These are phyloP conservation scores for Myochromella boudieri DNA, from an alignment of 768 basidiomycete species.

Conservation along the genomic window DNA sequence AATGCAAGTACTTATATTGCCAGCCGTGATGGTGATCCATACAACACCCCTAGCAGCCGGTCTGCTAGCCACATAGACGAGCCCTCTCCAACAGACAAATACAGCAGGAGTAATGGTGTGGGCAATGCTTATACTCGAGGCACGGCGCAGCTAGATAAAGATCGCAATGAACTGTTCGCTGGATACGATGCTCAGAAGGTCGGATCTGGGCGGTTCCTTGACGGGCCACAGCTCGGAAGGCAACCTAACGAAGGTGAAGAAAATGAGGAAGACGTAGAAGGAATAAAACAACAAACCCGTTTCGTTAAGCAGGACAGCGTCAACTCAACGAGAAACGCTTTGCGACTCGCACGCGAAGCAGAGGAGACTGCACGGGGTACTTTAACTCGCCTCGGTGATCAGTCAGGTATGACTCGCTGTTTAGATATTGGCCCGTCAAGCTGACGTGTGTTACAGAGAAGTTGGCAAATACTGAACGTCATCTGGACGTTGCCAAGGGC, in stretches of 20 bases:
- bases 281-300: conserved; percentile 89
- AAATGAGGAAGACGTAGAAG: conserved; percentile 88
- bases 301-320: conserved; percentile 92
- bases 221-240: conserved; percentile 48
- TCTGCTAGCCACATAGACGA: conserved; percentile 17
- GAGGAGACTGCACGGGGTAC: conserved; percentile 93
- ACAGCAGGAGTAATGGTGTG: conserved; percentile 50
- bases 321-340: conserved; percentile 85
- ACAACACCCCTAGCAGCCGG: conserved; percentile 31
- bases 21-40: conserved; percentile 68
- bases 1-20: conserved; percentile 63
- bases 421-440: neutral
- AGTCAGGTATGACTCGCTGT: conserved; percentile 69
- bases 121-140: conserved; percentile 71
- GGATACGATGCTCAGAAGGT: conserved; percentile 64
- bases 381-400: conserved; percentile 80
- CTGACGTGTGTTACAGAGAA: conserved; percentile 54
- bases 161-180: conserved; percentile 68
- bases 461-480: conserved; percentile 90
- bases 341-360: conserved; percentile 91
- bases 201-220: conserved; percentile 67
- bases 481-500: conserved; percentile 89
- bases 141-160: conserved; percentile 55
- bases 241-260: conserved; percentile 64
- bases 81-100: conserved; percentile 37